Conservation (phyloP, 306 rosid species). For the Rosa rugosa region DNA sequence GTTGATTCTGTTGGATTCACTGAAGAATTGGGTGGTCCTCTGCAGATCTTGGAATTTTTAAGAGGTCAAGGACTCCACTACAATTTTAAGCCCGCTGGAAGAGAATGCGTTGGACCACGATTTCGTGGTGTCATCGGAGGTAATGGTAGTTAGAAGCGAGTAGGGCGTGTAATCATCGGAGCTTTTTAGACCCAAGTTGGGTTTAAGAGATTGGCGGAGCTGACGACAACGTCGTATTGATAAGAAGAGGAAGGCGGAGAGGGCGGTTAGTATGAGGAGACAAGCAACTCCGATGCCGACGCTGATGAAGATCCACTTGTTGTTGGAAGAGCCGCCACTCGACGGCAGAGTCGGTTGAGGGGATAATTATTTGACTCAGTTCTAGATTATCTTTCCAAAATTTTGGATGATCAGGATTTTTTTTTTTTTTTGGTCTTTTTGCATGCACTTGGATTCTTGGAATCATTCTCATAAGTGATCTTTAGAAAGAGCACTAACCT, state of each 20-base stretch:
- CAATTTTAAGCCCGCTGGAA: constrained; percentile 46
- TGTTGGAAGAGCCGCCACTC: constrained; percentile 22
- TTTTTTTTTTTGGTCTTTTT: too few species aligned
- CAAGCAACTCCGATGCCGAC: constrained; percentile 37
- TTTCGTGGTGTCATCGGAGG: constrained; percentile 2
- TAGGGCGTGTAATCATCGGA: neutral
- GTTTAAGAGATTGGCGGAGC: neutral
- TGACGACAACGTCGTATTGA: neutral
- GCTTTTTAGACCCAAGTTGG: neutral
- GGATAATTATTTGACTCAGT: too few species aligned
- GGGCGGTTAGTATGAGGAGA: constrained; percentile 16
- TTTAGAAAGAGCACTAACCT: too few species aligned
- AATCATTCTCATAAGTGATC: too few species aligned
- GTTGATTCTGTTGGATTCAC: constrained; percentile 47
- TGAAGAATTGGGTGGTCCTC: constrained; percentile 45
- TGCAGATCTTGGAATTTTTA: constrained; percentile 50
- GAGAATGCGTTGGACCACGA: constrained; percentile 24
- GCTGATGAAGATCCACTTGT: constrained; percentile 54
- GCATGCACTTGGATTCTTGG: too few species aligned
- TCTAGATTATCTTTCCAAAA: too few species aligned
- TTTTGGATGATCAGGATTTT: too few species aligned
- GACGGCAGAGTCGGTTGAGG: neutral
- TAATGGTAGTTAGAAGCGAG: neutral
- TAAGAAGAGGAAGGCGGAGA: constrained; percentile 25
- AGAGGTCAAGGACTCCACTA: constrained; percentile 54